Conservation (phyloP, 2,329 filamentous ascomycete species). For the Truncatella angustata region DNA sequence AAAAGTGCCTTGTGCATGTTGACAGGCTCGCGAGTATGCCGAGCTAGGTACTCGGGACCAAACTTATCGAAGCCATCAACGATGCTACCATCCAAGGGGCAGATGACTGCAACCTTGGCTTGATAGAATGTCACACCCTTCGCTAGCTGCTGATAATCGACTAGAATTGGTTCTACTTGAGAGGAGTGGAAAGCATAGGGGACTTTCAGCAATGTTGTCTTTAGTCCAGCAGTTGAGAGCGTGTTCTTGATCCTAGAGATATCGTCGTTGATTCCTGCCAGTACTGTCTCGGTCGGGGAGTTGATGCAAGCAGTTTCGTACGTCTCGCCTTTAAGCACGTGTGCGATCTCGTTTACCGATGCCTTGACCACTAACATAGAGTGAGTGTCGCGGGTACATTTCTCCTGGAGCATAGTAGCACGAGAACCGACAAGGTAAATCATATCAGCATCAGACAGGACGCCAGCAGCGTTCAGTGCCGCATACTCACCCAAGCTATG, state of each 20-base stretch:
- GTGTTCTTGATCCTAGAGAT: not conserved
- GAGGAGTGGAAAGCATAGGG: slow-evolving; percentile 10
- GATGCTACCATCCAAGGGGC: slow-evolving; percentile 14
- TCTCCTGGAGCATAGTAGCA: slow-evolving; percentile 58
- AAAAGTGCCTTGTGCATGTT: slow-evolving; percentile 27
- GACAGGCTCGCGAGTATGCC: slow-evolving; percentile 32
- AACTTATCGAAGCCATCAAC: slow-evolving; percentile 2
- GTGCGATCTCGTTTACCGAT: slow-evolving; percentile 44
- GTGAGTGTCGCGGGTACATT: slow-evolving; percentile 62
- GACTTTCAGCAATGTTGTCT: slow-evolving; percentile 3
- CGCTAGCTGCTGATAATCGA: not conserved
- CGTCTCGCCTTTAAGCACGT: slow-evolving; percentile 39
- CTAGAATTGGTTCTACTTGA: slow-evolving; percentile 8
- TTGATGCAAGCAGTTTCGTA: slow-evolving; percentile 67
- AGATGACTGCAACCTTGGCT: slow-evolving; percentile 1
- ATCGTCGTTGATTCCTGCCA: slow-evolving; percentile 30
- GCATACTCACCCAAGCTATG: slow-evolving; percentile 70
- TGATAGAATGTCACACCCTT: not conserved
- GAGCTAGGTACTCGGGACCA: slow-evolving; percentile 16
- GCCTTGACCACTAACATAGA: slow-evolving; percentile 46
- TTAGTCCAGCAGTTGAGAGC: slow-evolving; percentile 1
- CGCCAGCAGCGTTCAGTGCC: slow-evolving; percentile 64
- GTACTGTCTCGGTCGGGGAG: slow-evolving; percentile 66
- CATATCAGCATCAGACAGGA: slow-evolving; percentile 64
- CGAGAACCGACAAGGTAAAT: slow-evolving; percentile 66